Percentiles rank a stretch among this genome's conserved stretches.
phyloP scores from a whole-genome alignment of 208 protist species.

The Crithidia acanthocephali region DNA sequence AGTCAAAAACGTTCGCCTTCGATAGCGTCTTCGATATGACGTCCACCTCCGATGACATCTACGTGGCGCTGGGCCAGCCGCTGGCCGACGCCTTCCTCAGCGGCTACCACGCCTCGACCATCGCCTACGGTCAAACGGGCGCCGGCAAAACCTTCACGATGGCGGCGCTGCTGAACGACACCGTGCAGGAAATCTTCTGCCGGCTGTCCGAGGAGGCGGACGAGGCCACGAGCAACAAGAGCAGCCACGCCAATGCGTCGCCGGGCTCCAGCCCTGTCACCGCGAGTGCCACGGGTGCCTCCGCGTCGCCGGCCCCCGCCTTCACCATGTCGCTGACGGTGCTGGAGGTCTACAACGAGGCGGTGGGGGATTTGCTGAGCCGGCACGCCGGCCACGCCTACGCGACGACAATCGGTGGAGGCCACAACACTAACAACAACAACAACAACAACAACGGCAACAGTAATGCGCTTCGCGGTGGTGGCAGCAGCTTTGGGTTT shows the following conservation, averaged over 20 bases:
- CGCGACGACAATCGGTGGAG: not conserved
- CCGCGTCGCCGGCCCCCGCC: not conserved
- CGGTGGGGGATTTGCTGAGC: conserved; percentile 85
- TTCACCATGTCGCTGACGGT: conserved; percentile 66
- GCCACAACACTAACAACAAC: not conserved
- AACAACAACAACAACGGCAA: too few species aligned
- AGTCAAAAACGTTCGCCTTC: conserved; percentile 88
- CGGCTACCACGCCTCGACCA: conserved; percentile 92
- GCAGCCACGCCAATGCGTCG: not conserved
- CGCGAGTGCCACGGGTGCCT: not conserved
- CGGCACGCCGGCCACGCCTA: not conserved
- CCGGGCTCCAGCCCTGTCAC: not conserved
- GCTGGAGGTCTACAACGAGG: conserved; percentile 96
- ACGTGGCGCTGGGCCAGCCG: conserved; percentile 69
- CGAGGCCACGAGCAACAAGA: not conserved
- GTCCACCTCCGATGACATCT: conserved; percentile 70
- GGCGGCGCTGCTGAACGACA: conserved; percentile 57
- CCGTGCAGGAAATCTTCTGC: conserved; percentile 90
- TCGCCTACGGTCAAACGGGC: conserved; percentile 96
- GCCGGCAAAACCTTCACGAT: conserved; percentile 97
- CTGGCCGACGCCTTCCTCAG: conserved; percentile 80
- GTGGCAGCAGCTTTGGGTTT: not conserved
- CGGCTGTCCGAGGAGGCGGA: conserved; percentile 53
- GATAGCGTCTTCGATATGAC: conserved; percentile 87
- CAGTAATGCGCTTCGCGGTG: not conserved